phyloP scores from a whole-genome alignment of 1,284 basidiomycete species.

The Abortiporus biennis region DNA sequence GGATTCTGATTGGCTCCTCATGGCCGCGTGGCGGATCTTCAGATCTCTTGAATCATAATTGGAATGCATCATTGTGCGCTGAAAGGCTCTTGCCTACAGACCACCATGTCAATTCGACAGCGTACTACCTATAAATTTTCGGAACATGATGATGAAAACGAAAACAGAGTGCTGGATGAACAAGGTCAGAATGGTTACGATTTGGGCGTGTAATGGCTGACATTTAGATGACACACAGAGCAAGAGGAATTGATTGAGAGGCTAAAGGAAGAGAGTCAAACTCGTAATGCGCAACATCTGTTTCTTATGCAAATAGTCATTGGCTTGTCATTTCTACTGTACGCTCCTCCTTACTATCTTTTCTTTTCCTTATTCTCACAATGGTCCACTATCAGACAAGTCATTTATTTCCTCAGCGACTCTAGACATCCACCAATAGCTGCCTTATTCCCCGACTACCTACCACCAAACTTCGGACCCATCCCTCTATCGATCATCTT shows the following conservation, averaged over 20 bases:
- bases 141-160: slow-evolving; percentile 14
- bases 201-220: background rate
- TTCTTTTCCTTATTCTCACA: background rate
- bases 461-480: slow-evolving; percentile 6
- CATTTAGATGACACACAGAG: too few species aligned
- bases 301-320: slow-evolving; percentile 16
- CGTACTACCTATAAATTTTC: slow-evolving; percentile 21
- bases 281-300: slow-evolving; percentile 15
- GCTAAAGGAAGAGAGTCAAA: slow-evolving; percentile 16
- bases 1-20: slow-evolving; percentile 8
- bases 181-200: slow-evolving; percentile 26
- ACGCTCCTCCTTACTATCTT: slow-evolving; percentile 5
- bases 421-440: slow-evolving; percentile 18
- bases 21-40: background rate
- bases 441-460: slow-evolving; percentile 12
- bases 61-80: background rate
- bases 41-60: too few species aligned
- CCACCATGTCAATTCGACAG: slow-evolving; percentile 18
- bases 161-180: slow-evolving; percentile 22
- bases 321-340: slow-evolving; percentile 21
- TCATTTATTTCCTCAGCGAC: slow-evolving; percentile 16
- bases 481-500: slow-evolving; percentile 16
- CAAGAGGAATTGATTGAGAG: slow-evolving; percentile 24
- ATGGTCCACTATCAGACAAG: slow-evolving; percentile 14
- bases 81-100: background rate